Base-by-base conservation (phyloP, 805 yeast species). In the Candida qinlingensis region DNA sequence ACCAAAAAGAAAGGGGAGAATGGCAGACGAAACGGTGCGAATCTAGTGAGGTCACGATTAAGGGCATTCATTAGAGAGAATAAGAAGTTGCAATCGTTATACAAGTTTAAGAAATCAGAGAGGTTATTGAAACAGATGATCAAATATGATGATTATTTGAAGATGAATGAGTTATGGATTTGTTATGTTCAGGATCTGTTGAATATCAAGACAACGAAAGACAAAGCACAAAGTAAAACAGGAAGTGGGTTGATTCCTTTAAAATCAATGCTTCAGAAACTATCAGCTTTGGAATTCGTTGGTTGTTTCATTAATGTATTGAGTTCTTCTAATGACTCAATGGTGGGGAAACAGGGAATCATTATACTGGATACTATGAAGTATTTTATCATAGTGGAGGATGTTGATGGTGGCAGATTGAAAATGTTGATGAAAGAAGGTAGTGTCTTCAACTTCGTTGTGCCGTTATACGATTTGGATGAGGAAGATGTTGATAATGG, bases 331-430 rank as follows among this genome's bases (percentile, higher is more conserved):
- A 85, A 83, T 57, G 68, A 73, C 5, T 75, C 79, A 44, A 60
- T 78, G 47, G 72, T 83, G 7, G 95, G 94, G 0, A 57, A 74
- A 33, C 55, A 70, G 37, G 97, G 97, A 0, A 85, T 90, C 5
- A 87, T 90, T 2, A 68, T 87, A 2, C 87, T 94, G 85, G 97
- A 90, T 61, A 77, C 92, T 7, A 89, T 85, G 62, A 80, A 81
- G 54, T 76, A 77, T 51, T 84, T 87, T 59, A 74, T 87, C 3
- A 59, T 89, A 42, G 81, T 82, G 10, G 75, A 81, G 1, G 61
- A 62, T 4, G 50, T 41, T 2, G 41, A 46, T 25, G 39, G 12
- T 25, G 54, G 47, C 27, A 42, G 29, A 36, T 50, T 88, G 36
- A 75, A 80, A 55, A 67, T 83, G 52, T 63, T 91, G 12, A 83